phyloP scores from a whole-genome alignment of 352 stramenopile species.

The Phytophthora megakarya region DNA sequence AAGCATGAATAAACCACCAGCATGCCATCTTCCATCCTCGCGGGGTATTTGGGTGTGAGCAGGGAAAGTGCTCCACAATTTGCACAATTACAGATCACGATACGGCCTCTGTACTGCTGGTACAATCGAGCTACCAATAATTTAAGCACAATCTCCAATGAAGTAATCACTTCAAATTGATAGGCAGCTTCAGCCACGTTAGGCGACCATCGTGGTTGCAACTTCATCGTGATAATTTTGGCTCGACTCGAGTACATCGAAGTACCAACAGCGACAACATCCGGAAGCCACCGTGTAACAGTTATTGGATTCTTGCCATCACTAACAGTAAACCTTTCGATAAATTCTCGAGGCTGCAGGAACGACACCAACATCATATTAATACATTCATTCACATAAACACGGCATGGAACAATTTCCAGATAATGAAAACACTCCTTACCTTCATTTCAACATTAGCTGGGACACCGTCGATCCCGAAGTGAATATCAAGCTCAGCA shows the following conservation, averaged over 20 bases:
- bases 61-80: slow-evolving; percentile 67
- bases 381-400: too few relatives aligned
- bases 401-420: background rate
- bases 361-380: background rate
- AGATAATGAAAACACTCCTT: background rate
- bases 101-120: slow-evolving; percentile 40
- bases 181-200: slow-evolving; percentile 53
- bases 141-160: slow-evolving; percentile 47
- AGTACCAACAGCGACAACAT: slow-evolving; percentile 60
- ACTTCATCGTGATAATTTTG: slow-evolving; percentile 63
- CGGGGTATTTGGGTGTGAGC: slow-evolving; percentile 50
- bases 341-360: slow-evolving; percentile 52
- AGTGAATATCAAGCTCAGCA: slow-evolving; percentile 56
- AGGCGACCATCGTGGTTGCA: slow-evolving; percentile 34
- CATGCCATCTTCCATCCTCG: slow-evolving; percentile 26
- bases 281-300: slow-evolving; percentile 51
- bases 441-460: slow-evolving; percentile 73
- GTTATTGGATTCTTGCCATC: slow-evolving; percentile 42
- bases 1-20: slow-evolving; percentile 66
- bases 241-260: slow-evolving; percentile 56
- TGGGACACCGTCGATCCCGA: slow-evolving; percentile 67
- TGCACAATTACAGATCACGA: slow-evolving; percentile 57
- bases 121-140: slow-evolving; percentile 54
- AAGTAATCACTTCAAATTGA: slow-evolving; percentile 49
- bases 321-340: slow-evolving; percentile 45